A percentile compares a stretch with the other conserved stretches of the same genome.
phyloP scores from a whole-genome alignment of 257 asterid species.

The Solanum rostratum region DNA sequence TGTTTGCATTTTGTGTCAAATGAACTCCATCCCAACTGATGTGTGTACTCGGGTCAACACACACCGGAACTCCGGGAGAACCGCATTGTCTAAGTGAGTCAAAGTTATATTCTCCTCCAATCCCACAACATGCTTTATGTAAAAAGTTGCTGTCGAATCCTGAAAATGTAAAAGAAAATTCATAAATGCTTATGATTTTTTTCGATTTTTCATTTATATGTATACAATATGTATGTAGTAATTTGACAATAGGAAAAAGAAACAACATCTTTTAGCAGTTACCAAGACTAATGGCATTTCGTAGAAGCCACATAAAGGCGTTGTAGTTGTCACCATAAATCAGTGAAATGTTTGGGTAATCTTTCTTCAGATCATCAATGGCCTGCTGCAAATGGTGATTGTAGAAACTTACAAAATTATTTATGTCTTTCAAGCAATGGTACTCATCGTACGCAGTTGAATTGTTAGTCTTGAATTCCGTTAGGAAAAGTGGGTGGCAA shows the following conservation, averaged over 20 bases:
- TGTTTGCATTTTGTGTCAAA: conserved; percentile 13
- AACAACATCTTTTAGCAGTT: background rate
- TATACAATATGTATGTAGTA: too few relatives aligned
- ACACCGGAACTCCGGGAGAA: background rate
- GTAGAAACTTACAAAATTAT: background rate
- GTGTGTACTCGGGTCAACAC: background rate
- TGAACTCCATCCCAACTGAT: conserved; percentile 20
- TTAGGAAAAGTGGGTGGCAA: background rate
- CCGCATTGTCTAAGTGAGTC: conserved; percentile 3
- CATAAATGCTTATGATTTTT: too few relatives aligned
- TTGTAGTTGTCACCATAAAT: conserved; percentile 7
- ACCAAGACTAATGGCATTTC: background rate
- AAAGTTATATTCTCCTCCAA: conserved; percentile 12
- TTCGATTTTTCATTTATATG: too few relatives aligned
- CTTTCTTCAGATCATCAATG: background rate
- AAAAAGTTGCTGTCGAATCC: conserved; percentile 1
- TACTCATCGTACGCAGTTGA: background rate
- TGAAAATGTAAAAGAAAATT: background rate
- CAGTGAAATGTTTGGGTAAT: background rate
- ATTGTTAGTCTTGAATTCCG: background rate
- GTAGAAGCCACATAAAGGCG: conserved; percentile 2
- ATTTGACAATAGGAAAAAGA: too few relatives aligned
- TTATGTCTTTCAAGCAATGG: background rate
- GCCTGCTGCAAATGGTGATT: background rate
- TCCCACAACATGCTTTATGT: conserved; percentile 15